Evolutionary conservation across 495 filamentous ascomycete genomes (phyloP), one percentile per base, ranked within the genome.

Genomic region (Penicillium coprophilum): DNA sequence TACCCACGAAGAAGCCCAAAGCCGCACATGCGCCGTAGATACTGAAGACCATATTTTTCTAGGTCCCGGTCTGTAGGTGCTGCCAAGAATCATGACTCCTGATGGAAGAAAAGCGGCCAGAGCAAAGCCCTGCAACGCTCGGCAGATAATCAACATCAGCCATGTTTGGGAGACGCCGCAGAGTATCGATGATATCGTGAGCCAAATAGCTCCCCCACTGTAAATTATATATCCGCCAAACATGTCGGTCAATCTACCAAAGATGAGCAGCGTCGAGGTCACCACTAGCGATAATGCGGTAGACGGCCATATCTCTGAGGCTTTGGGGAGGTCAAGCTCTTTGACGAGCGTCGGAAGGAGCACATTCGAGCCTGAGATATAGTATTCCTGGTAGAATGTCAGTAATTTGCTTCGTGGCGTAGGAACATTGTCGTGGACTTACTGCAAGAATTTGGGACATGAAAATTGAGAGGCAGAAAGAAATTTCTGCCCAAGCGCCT

Each of bases 41-140:
- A 41, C 85, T 84, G 66, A 95, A 96, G 0, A 94, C 82, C 13
- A 94, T 59, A 62, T 96, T 96, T 96, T 96, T 11, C 91, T 77
- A 7, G 89, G 90, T 0, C 91, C 91, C 0, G 91, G 91, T 7
- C 91, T 80, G 64, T 96, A 96, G 2, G 83, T 83, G 63, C 85
- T 88, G 2, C 90, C 90, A 12, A 96, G 71, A 13, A 96, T 80
- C 79, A 90, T 89, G 12, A 96, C 79, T 12, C 88, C 82, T 3
- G 87, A 85, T 3, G 91, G 90, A 20, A 94, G 71, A 46, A 89
- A 91, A 0, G 90, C 89, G 15, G 89, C 87, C 0, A 89, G 80
- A 0, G 88, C 92, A 1, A 96, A 71, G 6, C 92, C 92, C 65
- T 89, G 88, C 47, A 94, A 74, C 1, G 89, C 92, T 39, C 92